Evolutionary conservation across 2,329 filamentous ascomycete species (phyloP).

Genomic region (Trichoderma harzianum): DNA sequence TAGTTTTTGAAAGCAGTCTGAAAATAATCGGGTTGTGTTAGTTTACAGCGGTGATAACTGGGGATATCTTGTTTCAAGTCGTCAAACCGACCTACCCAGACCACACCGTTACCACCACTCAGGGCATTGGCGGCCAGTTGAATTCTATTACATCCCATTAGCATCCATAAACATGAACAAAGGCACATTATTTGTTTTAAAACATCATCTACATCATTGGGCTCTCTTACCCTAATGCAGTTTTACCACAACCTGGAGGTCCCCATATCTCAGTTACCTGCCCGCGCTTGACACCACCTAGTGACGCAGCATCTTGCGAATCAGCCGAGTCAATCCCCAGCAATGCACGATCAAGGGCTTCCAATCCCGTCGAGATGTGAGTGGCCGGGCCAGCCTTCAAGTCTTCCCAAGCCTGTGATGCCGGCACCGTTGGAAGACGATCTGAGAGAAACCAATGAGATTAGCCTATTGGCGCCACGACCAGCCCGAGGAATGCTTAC

Average conservation of each 20-base stretch:
- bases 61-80: neutral
- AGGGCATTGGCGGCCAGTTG: conserved; percentile 66
- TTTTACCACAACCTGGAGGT: conserved; percentile 82
- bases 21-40: neutral
- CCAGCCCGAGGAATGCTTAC: conserved; percentile 37
- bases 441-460: conserved; percentile 45
- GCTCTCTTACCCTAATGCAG: conserved; percentile 62
- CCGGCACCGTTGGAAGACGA: conserved; percentile 72
- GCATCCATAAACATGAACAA: neutral
- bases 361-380: conserved; percentile 55
- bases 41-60: neutral
- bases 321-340: conserved; percentile 18
- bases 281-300: conserved; percentile 66
- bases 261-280: conserved; percentile 87
- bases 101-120: conserved; percentile 56
- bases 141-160: conserved; percentile 44
- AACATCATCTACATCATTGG: neutral
- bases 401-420: conserved; percentile 65
- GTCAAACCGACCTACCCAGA: conserved; percentile 73
- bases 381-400: conserved; percentile 50
- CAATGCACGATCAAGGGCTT: conserved; percentile 50
- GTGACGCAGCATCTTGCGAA: conserved; percentile 18
- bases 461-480: neutral
- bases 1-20: conserved; percentile 49
- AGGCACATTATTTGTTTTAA: neutral